phyloP scores from a whole-genome alignment of 2,329 filamentous ascomycete species.

The Talaromyces amestolkiae region DNA sequence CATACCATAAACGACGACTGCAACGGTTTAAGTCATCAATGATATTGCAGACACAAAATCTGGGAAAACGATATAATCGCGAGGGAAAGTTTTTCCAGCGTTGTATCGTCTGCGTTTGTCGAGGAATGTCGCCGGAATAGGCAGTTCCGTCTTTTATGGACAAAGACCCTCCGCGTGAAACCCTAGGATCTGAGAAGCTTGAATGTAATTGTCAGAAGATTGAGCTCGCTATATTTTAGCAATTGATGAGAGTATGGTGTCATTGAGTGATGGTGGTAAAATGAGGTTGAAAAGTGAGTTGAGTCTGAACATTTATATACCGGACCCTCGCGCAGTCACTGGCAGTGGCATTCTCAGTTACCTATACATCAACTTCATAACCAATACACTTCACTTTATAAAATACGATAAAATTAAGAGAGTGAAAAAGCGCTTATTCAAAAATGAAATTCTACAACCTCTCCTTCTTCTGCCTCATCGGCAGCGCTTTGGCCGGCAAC shows the following conservation, averaged over 20 bases:
- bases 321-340: too few relatives aligned
- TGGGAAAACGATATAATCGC: background rate
- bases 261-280: too few relatives aligned
- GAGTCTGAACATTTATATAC: too few relatives aligned
- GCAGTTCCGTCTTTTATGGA: background rate
- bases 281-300: too few relatives aligned
- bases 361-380: too few relatives aligned
- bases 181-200: too few relatives aligned
- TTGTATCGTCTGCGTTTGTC: background rate
- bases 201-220: too few relatives aligned
- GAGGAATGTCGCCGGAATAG: background rate
- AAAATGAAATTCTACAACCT: background rate
- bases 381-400: background rate
- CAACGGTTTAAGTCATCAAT: background rate
- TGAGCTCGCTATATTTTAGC: too few relatives aligned
- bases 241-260: too few relatives aligned
- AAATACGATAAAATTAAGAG: background rate
- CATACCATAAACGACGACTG: background rate
- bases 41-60: background rate
- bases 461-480: background rate
- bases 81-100: background rate
- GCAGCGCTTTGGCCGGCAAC: background rate
- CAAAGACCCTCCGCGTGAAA: too few relatives aligned
- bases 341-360: too few relatives aligned
- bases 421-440: background rate